These are phyloP conservation scores for Piromyces finnis DNA, from an alignment of 192 early-diverging fungal genomes.

Conservation along the genomic window DNA sequence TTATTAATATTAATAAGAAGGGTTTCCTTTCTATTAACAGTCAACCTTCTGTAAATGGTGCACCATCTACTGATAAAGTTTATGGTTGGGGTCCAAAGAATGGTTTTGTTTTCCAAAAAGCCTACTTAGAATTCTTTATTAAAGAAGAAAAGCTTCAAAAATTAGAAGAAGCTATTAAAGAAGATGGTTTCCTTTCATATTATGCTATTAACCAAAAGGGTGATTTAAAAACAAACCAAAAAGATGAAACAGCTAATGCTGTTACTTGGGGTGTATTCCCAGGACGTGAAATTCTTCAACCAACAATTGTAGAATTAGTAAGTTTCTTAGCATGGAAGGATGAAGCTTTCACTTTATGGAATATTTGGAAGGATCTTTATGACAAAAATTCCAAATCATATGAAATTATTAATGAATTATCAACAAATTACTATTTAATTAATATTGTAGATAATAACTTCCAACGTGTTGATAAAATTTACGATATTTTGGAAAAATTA, in stretches of 20 bases:
- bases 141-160: conserved; percentile 41
- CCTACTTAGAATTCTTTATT: conserved; percentile 92
- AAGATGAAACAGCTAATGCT: conserved; percentile 74
- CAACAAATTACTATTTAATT: conserved; percentile 67
- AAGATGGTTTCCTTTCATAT: conserved; percentile 57
- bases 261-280: conserved; percentile 99
- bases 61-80: conserved; percentile 47
- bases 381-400: conserved; percentile 13
- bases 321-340: conserved; percentile 73
- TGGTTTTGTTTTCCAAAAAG: conserved; percentile 67
- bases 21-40: conserved; percentile 93
- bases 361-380: conserved; percentile 66
- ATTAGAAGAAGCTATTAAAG: conserved; percentile 35
- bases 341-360: conserved; percentile 88
- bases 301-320: conserved; percentile 76
- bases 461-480: conserved; percentile 49
- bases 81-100: conserved; percentile 93
- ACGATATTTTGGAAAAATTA: conserved; percentile 39
- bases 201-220: conserved; percentile 79
- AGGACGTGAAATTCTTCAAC: conserved; percentile 88
- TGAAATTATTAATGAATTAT: conserved; percentile 39
- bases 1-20: conserved; percentile 51
- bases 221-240: conserved; percentile 76
- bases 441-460: conserved; percentile 94
- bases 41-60: conserved; percentile 87